Evolutionary conservation across 140 eudicot genomes (phyloP).

Genomic region (Ambrosia hybrid): DNA sequence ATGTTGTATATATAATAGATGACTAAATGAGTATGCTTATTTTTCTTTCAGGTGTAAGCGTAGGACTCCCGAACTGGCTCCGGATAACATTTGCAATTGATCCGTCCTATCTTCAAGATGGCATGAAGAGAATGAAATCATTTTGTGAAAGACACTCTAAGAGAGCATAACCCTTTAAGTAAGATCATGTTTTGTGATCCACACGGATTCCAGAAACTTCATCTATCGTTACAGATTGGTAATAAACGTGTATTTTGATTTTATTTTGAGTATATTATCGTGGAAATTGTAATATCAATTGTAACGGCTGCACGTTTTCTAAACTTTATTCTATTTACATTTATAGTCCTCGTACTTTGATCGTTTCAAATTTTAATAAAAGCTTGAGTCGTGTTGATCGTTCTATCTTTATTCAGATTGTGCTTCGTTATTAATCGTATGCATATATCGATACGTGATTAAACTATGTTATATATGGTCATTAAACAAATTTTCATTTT

Average conservation of each 20-base stretch:
- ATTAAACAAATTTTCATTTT: too few relatives aligned
- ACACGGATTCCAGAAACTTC: neutral
- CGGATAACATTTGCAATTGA: constrained; percentile 60
- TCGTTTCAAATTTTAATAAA: too few relatives aligned
- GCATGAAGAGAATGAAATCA: constrained; percentile 28
- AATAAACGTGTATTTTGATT: neutral
- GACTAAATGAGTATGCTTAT: neutral
- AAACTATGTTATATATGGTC: too few relatives aligned
- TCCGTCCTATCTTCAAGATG: constrained; percentile 52
- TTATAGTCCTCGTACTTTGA: too few relatives aligned
- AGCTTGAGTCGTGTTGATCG: too few relatives aligned
- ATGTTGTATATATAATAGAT: too few relatives aligned
- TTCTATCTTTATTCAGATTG: too few relatives aligned
- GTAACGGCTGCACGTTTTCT: too few relatives aligned
- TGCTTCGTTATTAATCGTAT: too few relatives aligned
- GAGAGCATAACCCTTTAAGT: constrained; percentile 10
- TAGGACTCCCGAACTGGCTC: constrained; percentile 59
- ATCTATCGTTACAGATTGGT: neutral
- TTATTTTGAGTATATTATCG: neutral
- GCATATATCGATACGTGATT: too few relatives aligned
- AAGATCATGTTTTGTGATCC: constrained; percentile 2
- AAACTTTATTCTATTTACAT: too few relatives aligned
- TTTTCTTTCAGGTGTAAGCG: constrained; percentile 35
- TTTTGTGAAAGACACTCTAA: constrained; percentile 33
- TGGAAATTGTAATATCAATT: too few relatives aligned